Percentiles rank a stretch among this genome's conserved stretches.
phyloP scores from a whole-genome alignment of 371 early-diverging fungal species.

The Dinochytrium kinnereticum region DNA sequence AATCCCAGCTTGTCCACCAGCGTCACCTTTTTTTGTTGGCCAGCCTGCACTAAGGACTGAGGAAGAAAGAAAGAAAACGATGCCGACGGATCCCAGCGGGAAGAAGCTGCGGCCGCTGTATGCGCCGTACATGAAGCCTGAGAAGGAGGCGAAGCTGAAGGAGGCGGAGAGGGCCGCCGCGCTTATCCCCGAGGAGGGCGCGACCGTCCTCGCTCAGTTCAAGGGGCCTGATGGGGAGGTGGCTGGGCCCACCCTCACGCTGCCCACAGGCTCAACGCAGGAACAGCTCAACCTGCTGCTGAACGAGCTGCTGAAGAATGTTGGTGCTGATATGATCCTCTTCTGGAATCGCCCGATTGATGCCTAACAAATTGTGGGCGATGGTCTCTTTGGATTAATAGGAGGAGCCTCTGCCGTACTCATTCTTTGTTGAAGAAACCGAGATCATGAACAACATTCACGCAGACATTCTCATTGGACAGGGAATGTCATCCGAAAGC shows the following conservation, averaged over 20 bases:
- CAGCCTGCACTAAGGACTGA: no score
- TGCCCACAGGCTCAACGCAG: constrained; percentile 83
- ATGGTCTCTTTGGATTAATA: constrained; percentile 20
- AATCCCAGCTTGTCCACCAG: no score
- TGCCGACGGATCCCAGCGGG: constrained; percentile 11
- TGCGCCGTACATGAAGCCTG: constrained; percentile 28
- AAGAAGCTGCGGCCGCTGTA: constrained; percentile 15
- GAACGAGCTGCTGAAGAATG: constrained; percentile 88
- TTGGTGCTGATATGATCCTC: constrained; percentile 48
- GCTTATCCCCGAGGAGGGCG: constrained; percentile 25
- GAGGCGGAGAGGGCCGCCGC: constrained; percentile 10
- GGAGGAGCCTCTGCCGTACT: constrained; percentile 86
- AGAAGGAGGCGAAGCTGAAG: constrained; percentile 6
- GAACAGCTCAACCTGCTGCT: constrained; percentile 85
- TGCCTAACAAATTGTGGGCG: not conserved
- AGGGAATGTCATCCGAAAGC: constrained; percentile 79
- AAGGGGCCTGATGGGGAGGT: constrained; percentile 79
- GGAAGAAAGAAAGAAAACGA: no score
- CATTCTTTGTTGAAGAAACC: constrained; percentile 84
- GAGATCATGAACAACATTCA: constrained; percentile 79
- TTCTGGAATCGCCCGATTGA: not conserved
- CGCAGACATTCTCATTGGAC: constrained; percentile 73
- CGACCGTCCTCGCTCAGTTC: constrained; percentile 63
- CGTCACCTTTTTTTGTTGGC: no score
- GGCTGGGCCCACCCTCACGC: constrained; percentile 82